These are phyloP conservation scores for Fusarium chaquense DNA, from an alignment of 2,329 filamentous ascomycete genomes.

Conservation along the genomic window DNA sequence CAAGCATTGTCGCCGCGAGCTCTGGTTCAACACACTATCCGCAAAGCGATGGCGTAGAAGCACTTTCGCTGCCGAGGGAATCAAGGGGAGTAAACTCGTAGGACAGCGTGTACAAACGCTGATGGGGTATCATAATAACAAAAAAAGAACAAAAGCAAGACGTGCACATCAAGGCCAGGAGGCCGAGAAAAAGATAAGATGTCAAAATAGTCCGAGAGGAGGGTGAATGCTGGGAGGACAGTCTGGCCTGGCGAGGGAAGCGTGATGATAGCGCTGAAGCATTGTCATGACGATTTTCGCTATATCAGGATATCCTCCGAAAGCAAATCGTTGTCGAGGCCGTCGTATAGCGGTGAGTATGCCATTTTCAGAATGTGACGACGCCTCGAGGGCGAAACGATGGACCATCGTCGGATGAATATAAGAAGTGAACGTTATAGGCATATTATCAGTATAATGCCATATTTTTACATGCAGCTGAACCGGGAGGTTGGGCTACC, in stretches of 20 bases:
- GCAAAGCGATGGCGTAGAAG: slow-evolving; percentile 65
- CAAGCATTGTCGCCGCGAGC: slow-evolving; percentile 63
- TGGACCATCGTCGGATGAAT: neutral
- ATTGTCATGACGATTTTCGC: slow-evolving; percentile 59
- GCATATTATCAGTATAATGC: slow-evolving; percentile 16
- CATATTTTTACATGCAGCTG: slow-evolving; percentile 28
- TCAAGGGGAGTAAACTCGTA: slow-evolving; percentile 52
- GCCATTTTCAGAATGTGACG: neutral
- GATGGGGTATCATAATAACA: slow-evolving; percentile 58
- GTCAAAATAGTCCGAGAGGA: slow-evolving; percentile 24
- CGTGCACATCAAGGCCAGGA: slow-evolving; percentile 37
- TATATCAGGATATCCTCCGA: slow-evolving; percentile 17
- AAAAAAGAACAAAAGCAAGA: slow-evolving; percentile 46
- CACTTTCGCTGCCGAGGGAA: slow-evolving; percentile 65
- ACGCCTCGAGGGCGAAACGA: slow-evolving; percentile 6
- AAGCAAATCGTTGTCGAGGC: slow-evolving; percentile 59
- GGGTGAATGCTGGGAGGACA: neutral
- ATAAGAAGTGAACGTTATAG: slow-evolving; percentile 35
- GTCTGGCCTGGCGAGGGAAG: slow-evolving; percentile 10
- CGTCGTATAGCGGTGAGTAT: neutral
- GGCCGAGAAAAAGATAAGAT: slow-evolving; percentile 20
- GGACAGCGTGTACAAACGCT: slow-evolving; percentile 60
- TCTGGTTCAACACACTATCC: slow-evolving; percentile 67
- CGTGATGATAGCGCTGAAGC: slow-evolving; percentile 63
- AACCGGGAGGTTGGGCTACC: slow-evolving; percentile 56